phyloP scores from a whole-genome alignment of 2,329 filamentous ascomycete species.

The Capronia coronata region DNA sequence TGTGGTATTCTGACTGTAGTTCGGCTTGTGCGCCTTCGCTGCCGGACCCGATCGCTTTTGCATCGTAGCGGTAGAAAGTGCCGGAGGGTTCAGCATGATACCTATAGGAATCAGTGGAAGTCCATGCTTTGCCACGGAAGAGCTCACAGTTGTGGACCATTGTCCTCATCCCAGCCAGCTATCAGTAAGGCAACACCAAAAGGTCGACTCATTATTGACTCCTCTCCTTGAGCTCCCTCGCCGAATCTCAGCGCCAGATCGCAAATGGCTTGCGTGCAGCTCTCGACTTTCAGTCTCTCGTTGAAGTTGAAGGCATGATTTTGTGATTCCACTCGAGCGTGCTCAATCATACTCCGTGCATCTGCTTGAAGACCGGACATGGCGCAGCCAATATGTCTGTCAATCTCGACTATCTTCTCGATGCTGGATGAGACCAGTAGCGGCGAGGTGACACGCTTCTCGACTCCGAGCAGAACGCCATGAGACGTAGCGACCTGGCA shows the following conservation, averaged over 20 bases:
- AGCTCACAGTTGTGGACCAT: conserved; percentile 70
- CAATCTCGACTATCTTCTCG: conserved; percentile 99
- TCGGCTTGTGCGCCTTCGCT: conserved; percentile 97
- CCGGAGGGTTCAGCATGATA: conserved; percentile 98
- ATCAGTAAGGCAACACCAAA: conserved; percentile 96
- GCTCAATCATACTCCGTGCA: conserved; percentile 94
- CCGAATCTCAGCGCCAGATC: conserved; percentile 93
- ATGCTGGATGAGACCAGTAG: conserved; percentile 96
- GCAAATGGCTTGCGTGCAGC: conserved; percentile 97
- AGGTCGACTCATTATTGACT: conserved; percentile 96
- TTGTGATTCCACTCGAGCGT: conserved; percentile 95
- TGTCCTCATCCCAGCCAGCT: conserved; percentile 90
- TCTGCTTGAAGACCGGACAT: conserved; percentile 98
- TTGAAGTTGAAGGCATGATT: conserved; percentile 98
- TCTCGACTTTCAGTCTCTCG: conserved; percentile 90
- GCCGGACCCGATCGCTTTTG: conserved; percentile 95
- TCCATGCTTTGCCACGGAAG: background rate
- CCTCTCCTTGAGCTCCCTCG: conserved; percentile 93
- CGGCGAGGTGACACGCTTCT: conserved; percentile 97
- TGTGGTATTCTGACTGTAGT: conserved; percentile 97
- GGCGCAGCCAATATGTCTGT: conserved; percentile 96
- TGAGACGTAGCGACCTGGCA: conserved; percentile 75
- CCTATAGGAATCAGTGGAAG: conserved; percentile 36
- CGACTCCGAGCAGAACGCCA: conserved; percentile 92
- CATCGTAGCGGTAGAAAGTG: conserved; percentile 98